These are phyloP conservation scores for Solanum ossicruentum DNA, from an alignment of 257 asterid species.

Conservation along the genomic window DNA sequence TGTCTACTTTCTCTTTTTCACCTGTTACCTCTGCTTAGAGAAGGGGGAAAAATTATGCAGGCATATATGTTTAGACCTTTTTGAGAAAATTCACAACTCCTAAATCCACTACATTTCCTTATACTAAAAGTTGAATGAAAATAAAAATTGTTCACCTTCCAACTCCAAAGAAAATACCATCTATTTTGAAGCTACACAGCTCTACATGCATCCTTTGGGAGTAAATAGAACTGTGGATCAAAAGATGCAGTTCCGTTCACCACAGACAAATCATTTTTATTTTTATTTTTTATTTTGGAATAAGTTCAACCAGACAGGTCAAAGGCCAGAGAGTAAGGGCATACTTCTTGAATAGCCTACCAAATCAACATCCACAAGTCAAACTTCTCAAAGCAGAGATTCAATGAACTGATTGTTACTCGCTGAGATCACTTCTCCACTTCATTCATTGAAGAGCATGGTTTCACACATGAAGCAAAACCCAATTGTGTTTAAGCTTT, in stretches of 20 bases:
- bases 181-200: background rate
- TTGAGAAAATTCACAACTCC: background rate
- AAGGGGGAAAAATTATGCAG: background rate
- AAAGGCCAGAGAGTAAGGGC: background rate
- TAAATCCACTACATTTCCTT: background rate
- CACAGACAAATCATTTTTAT: background rate
- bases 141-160: background rate
- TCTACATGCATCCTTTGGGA: background rate
- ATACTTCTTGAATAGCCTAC: background rate
- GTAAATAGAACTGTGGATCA: background rate
- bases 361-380: background rate
- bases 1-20: background rate
- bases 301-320: background rate
- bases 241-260: background rate
- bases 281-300: no score
- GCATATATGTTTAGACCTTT: background rate
- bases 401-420: background rate
- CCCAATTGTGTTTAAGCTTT: background rate
- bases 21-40: background rate
- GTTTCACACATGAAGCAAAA: background rate
- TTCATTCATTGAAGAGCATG: background rate
- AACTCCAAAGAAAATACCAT: background rate
- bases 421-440: background rate
- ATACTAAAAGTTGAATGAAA: background rate
- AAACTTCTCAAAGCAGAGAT: background rate